Base-by-base conservation (phyloP, 306 rosid genomes). In the Vachellia pachyceras region DNA sequence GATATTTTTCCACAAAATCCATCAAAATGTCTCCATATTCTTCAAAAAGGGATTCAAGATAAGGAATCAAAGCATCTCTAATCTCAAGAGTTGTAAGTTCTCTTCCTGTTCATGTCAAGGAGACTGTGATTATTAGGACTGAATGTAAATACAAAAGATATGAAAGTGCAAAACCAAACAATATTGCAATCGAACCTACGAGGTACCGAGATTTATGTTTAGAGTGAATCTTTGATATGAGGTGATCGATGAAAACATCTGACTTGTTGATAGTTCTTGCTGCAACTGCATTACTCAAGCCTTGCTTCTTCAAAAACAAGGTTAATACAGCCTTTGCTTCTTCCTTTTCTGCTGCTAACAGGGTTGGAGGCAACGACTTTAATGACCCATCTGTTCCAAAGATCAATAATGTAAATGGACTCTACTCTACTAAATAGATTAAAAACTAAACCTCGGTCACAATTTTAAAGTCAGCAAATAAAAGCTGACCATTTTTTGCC, bases 81-180 rank as follows among this genome's bases (percentile, higher is more conserved):
- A 95, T 93, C 89, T 95, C 97, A 69, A 93, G 93, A 42, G 99
- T 93, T 41, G 99, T 90, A 81, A 95, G 90, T 85, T 95, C 99
- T 80, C 98, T 86, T 42, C 99, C 99, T 95, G 91, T 78, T 66
- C 29, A 87, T 58, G 57, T 42, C 69, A 87, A 68, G 2, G 7
- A 75, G 40, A 82, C 55, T 41, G 60, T 39, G 68, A 83, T 86
- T 73, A 82, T 72, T 44, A 77, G 45, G 63, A 75, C 20, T 36
- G 65, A 86, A 45, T 58, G 41, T 45, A 33, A 74, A 84, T 49
- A 9, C 47, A 54, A 69, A 77, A 63, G 12, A 40, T 8, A 64
- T 3, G 36, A 54, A 76, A 23, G 29, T 81, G 37, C n/a, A 72
- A 73, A 49, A 84, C 73, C 70, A 75, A 55, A 84, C 60, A 70